Conservation (phyloP, 2,329 filamentous ascomycete species). For the Aspergillus pseudoviridinutans region DNA sequence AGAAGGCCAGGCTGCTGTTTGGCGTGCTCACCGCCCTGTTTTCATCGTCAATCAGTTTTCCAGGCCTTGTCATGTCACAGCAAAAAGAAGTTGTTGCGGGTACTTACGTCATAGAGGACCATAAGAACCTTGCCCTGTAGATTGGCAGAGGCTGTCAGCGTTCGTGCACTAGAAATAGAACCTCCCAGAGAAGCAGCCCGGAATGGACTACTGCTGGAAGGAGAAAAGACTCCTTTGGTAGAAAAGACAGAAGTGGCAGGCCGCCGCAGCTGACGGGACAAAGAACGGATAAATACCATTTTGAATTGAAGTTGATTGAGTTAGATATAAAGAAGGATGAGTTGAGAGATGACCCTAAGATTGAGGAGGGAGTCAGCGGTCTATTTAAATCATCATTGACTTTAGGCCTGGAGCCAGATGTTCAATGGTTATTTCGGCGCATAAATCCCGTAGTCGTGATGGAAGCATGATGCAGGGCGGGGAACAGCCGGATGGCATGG, state of each 20-base stretch:
- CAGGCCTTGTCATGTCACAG: neutral
- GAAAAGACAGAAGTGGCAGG: conserved; percentile 52
- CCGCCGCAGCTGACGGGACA: conserved; percentile 53
- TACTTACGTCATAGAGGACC: conserved; percentile 82
- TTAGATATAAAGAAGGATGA: neutral
- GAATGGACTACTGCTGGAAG: conserved; percentile 23
- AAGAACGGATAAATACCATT: conserved; percentile 63
- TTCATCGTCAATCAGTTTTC: conserved; percentile 4
- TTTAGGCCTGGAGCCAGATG: neutral
- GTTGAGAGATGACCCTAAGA: neutral
- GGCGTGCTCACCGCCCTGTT: conserved; percentile 74
- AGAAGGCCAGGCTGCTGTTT: conserved; percentile 82
- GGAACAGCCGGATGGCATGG: neutral
- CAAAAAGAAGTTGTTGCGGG: conserved; percentile 1
- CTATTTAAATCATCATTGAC: neutral
- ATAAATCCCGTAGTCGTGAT: neutral
- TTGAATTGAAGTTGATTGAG: conserved; percentile 30
- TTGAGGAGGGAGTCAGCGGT: conserved; percentile 9
- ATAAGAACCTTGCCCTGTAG: conserved; percentile 93
- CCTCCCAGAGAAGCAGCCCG: conserved; percentile 37
- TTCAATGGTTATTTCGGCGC: neutral
- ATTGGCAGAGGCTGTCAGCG: conserved; percentile 61
- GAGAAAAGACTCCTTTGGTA: conserved; percentile 34
- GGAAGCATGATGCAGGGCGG: neutral
- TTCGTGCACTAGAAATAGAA: conserved; percentile 51